Percentiles rank a stretch among this genome's conserved stretches.
phyloP scores from a whole-genome alignment of 148 eudicot genomes.

The Camellia lanceoleosa region DNA sequence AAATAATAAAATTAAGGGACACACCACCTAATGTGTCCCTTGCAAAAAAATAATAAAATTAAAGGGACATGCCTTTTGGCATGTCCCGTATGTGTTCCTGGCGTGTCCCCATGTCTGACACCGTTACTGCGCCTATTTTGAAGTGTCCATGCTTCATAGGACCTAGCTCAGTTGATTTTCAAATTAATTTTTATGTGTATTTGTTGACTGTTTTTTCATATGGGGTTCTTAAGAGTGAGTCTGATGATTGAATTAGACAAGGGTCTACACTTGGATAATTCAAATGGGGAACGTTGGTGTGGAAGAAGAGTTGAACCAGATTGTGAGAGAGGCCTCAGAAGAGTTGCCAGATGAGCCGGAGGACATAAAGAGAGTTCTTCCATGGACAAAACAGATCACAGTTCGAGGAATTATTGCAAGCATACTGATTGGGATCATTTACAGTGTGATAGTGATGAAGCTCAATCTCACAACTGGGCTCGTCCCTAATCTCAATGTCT shows the following conservation, averaged over 20 bases:
- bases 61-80: too few relatives aligned
- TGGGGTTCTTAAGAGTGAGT: neutral
- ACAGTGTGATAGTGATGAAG: constrained; percentile 33
- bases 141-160: too few relatives aligned
- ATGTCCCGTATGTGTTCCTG: too few relatives aligned
- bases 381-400: constrained; percentile 36
- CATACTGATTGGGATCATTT: constrained; percentile 27
- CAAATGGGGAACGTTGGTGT: constrained; percentile 8
- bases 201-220: neutral
- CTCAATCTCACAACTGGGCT: constrained; percentile 36
- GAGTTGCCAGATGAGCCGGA: neutral
- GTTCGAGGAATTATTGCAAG: constrained; percentile 34
- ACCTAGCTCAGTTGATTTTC: too few relatives aligned
- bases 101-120: too few relatives aligned
- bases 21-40: too few relatives aligned
- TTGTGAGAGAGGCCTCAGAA: neutral
- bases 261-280: neutral
- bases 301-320: constrained; percentile 13
- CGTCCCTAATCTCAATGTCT: constrained; percentile 28
- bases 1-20: too few relatives aligned
- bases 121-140: too few relatives aligned
- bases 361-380: constrained; percentile 15
- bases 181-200: neutral
- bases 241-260: neutral
- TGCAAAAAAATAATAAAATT: too few relatives aligned